These are phyloP conservation scores for Pythium periplocum DNA, from an alignment of 352 stramenopile species.

Conservation along the genomic window DNA sequence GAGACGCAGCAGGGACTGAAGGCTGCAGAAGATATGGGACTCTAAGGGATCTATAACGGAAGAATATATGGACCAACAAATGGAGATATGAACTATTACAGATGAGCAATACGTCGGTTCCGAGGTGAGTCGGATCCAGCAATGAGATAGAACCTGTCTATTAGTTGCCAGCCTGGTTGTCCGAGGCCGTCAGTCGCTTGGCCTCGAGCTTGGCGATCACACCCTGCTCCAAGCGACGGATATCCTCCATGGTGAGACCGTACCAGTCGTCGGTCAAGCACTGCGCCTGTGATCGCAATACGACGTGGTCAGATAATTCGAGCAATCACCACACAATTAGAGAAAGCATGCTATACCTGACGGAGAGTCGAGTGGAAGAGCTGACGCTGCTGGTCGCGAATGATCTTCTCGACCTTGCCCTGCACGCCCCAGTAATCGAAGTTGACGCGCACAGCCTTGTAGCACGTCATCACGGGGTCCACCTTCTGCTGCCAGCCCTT, in stretches of 20 bases:
- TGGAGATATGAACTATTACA: too few relatives aligned
- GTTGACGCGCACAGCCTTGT: conserved; percentile 84
- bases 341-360: conserved; percentile 16
- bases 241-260: conserved; percentile 80
- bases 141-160: too few relatives aligned
- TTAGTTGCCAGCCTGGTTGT: conserved; percentile 19
- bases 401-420: conserved; percentile 75
- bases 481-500: conserved; percentile 67
- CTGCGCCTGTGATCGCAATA: conserved; percentile 19
- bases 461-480: conserved; percentile 80
- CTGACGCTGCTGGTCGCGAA: conserved; percentile 79
- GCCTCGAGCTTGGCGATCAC: conserved; percentile 72
- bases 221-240: conserved; percentile 69
- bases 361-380: conserved; percentile 54
- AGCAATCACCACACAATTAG: too few relatives aligned
- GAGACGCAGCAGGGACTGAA: conserved; percentile 42
- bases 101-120: too few relatives aligned
- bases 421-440: conserved; percentile 87
- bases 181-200: conserved; percentile 46
- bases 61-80: too few relatives aligned
- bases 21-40: conserved; percentile 49
- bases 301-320: too few relatives aligned
- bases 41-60: conserved; percentile 17
- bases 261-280: conserved; percentile 82
- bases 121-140: too few relatives aligned